phyloP scores from a whole-genome alignment of 2,329 filamentous ascomycete genomes.

The Ophiostoma novo-ulmi region DNA sequence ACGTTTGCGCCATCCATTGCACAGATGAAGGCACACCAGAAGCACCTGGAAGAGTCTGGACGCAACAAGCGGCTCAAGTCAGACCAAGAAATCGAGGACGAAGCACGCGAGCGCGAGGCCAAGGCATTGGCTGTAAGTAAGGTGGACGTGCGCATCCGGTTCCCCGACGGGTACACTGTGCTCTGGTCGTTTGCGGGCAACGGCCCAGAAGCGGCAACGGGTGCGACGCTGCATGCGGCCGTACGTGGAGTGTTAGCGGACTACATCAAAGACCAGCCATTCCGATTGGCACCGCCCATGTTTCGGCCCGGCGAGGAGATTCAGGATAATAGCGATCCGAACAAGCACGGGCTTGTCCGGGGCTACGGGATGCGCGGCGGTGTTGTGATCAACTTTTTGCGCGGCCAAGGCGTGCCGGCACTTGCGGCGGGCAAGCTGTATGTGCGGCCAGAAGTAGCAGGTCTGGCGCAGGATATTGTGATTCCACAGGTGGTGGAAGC shows the following conservation, averaged over 20 bases:
- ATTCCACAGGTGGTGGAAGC: conserved; percentile 52
- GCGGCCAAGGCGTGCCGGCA: conserved; percentile 59
- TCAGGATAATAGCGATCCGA: conserved; percentile 42
- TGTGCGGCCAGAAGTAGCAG: conserved; percentile 53
- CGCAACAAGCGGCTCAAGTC: conserved; percentile 75
- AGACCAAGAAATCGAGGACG: conserved; percentile 72
- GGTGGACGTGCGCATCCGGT: conserved; percentile 73
- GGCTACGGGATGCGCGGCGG: conserved; percentile 65
- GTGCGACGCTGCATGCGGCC: conserved; percentile 65
- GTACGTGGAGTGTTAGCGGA: conserved; percentile 67
- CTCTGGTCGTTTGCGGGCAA: conserved; percentile 57
- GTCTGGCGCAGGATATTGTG: conserved; percentile 61
- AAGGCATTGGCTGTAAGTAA: conserved; percentile 61
- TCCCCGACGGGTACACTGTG: conserved; percentile 78
- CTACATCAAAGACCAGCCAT: conserved; percentile 56
- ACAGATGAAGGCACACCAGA: conserved; percentile 71
- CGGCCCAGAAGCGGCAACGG: conserved; percentile 59
- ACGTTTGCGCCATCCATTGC: conserved; percentile 72
- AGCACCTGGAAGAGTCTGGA: conserved; percentile 54
- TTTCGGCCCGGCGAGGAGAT: conserved; percentile 42
- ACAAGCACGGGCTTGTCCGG: conserved; percentile 57
- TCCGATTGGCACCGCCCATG: conserved; percentile 64
- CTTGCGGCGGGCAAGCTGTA: conserved; percentile 50
- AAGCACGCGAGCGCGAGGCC: conserved; percentile 60
- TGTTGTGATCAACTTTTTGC: conserved; percentile 70